Evolutionary conservation across 805 yeast genomes (phyloP), one percentile per base, ranked within the genome.

Genomic region (Ogataea paraovalis): DNA sequence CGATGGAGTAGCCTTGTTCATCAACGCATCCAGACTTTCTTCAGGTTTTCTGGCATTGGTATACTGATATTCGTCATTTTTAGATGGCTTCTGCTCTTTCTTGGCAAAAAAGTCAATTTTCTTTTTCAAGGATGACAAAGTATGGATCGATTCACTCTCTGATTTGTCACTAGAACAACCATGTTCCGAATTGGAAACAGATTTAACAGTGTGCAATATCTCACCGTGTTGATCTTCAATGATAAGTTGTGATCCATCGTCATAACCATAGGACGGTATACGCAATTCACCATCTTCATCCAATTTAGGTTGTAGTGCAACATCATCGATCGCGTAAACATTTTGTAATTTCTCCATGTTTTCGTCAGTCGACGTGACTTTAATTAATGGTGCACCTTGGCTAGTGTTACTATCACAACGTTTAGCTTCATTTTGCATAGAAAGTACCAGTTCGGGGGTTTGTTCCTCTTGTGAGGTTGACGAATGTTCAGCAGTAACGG

Each of bases 161-260:
- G 22, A 19, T 14, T 14, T 2, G 5, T 19, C 16, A 7, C 28
- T 27, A 3, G 39, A n/a, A n/a, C n/a, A n/a, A n/a, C n/a, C 20
- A 12, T 50, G 45, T 2, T 16, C 34, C 2, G 50, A 8, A 5
- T 42, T 25, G 19, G 49, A 25, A 2, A 12, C 27, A 9, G 19
- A 63, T 57, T 66, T 58, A 45, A 83, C 69, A 2, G 82, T 74
- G 44, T 79, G 82, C 43, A 92, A 59, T 39, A 90, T 75, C 61
- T 91, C 97, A 46, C 98, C 98, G 42, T 82, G 74, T 47, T 76
- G 79, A 65, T 90, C 94, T 62, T 92, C 99, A 46, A 92, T 73
- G 45, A 91, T 77, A 33, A 91, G 64, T 39, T 76, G 71, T 33
- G 71, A 58, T 22, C 96, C 96, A 56, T 89, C 96, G 41, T 79